Percentiles rank a stretch among this genome's conserved stretches.
Evolutionary conservation across 495 filamentous ascomycete species (phyloP).

Genomic region (Umbilicaria muhlenbergii): DNA sequence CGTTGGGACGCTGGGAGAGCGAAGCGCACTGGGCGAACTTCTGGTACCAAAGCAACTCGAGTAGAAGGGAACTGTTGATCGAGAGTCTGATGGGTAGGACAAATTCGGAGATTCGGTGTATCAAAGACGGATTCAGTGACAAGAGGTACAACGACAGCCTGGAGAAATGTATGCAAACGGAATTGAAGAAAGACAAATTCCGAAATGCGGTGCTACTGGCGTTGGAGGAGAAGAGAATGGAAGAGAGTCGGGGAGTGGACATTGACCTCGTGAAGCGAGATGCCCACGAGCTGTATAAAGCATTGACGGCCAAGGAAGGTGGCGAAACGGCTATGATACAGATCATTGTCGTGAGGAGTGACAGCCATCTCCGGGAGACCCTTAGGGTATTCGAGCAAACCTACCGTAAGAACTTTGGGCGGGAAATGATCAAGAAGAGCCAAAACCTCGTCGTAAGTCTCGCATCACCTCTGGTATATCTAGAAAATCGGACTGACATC

Average conservation of each 20-base stretch:
- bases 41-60: constrained; percentile 87
- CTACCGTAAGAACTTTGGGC: constrained; percentile 64
- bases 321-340: constrained; percentile 85
- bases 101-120: constrained; percentile 72
- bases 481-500: not conserved
- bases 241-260: constrained; percentile 48
- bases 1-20: constrained; percentile 79
- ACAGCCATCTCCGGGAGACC: constrained; percentile 69
- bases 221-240: constrained; percentile 68
- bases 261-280: constrained; percentile 49
- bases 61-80: constrained; percentile 74
- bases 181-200: constrained; percentile 90
- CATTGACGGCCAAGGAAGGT: constrained; percentile 57
- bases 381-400: constrained; percentile 53
- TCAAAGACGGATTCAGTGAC: constrained; percentile 86
- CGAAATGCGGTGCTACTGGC: constrained; percentile 75
- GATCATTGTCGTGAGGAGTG: constrained; percentile 65
- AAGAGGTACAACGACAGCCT: constrained; percentile 80
- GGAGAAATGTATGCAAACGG: constrained; percentile 72
- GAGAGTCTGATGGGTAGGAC: constrained; percentile 80
- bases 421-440: constrained; percentile 75
- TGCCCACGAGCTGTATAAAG: constrained; percentile 51
- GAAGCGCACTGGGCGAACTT: constrained; percentile 98
- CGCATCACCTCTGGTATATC: not conserved
- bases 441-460: constrained; percentile 75